phyloP scores from a whole-genome alignment of 345 rosid species.

The Lumnitzera littorea region DNA sequence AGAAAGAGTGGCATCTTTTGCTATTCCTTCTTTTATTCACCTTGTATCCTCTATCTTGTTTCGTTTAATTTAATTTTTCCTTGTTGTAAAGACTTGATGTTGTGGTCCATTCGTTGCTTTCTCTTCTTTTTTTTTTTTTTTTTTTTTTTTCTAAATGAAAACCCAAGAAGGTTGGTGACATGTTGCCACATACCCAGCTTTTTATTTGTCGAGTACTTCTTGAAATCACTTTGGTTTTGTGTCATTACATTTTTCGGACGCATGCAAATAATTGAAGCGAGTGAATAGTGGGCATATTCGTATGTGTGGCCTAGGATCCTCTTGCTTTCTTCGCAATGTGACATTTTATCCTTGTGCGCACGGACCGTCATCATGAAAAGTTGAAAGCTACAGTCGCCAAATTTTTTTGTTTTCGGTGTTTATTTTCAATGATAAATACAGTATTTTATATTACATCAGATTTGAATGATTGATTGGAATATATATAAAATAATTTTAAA shows the following conservation, averaged over 20 bases:
- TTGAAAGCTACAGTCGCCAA: no score
- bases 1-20: constrained; percentile 11
- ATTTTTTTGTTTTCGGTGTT: no score
- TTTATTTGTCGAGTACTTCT: constrained; percentile 2
- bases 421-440: no score
- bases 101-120: constrained; percentile 1
- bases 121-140: not conserved
- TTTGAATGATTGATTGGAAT: no score
- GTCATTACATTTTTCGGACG: constrained; percentile 5
- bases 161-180: constrained; percentile 4
- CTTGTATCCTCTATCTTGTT: not conserved
- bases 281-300: not conserved
- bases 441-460: no score
- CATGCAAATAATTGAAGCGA: constrained; percentile 9
- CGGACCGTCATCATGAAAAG: no score
- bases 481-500: no score
- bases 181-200: not conserved
- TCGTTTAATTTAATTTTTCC: not conserved
- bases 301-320: not conserved
- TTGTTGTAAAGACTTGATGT: constrained; percentile 11
- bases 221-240: not conserved
- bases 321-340: not conserved
- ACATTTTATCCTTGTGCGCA: not conserved
- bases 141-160: constrained; percentile 1
- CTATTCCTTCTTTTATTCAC: constrained; percentile 6